Base-by-base conservation (phyloP, 2,329 filamentous ascomycete genomes). In the Orbilia brochopaga region DNA sequence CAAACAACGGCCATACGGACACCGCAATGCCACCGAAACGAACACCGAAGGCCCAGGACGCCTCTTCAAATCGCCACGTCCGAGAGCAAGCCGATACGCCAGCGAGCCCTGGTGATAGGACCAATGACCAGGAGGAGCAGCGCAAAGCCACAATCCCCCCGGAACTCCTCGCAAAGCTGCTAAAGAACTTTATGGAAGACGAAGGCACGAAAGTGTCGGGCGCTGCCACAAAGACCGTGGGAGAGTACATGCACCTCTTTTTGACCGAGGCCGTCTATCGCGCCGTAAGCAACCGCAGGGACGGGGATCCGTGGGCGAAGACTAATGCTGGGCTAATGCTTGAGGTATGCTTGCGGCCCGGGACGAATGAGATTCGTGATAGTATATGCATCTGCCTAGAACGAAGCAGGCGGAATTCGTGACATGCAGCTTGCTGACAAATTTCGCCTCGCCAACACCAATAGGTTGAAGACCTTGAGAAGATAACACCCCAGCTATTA, bases 191-290 rank as follows among this genome's bases (percentile, higher is more conserved):
- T 51, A 58, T 70, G 24, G 66, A 70, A 42, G 66, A 70, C 21
- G 66, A 70, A 24, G 66, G 66, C n/a, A 70, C 66, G 27, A 70
- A 70, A 44, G 54, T 70, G 35, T 64, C 66, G 15, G 60, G 54
- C 24, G 59, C 66, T 64, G 66, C 66, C 19, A 70, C 59, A 1
- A 64, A 70, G 27, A 70, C 66, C 3, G 55, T 70, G 27, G 66
- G 60, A 32, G 59, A 70, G 46, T 70, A 70, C 59, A 70, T 70
- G 66, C 66, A 70, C 58, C 60, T 70, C 1, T 70, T 70, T n/a
- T 50, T 70, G 27, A 70, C 66, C 4, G 66, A 70, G 40, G 66
- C 66, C 44, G 66, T 70, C 50, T 70, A 70, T 40, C 66, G 66
- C 35, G 66, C 66, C 13, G 66, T 70, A 15, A 70, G 66, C 46